Evolutionary conservation across 73 alveolate species (phyloP), one percentile per base, ranked within the genome.

Genomic region (Paramecium pentaurelia): DNA sequence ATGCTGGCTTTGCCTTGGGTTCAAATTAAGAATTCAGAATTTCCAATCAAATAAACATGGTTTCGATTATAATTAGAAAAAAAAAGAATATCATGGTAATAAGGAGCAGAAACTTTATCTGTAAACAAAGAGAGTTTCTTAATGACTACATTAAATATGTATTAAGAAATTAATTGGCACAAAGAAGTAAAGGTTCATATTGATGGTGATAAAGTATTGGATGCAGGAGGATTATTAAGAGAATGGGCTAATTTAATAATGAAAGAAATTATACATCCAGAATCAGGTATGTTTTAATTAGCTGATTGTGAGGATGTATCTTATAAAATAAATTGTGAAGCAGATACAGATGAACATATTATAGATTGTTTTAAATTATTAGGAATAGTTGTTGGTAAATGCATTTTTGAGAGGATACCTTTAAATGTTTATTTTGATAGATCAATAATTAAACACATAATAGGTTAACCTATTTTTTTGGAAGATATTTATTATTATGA

Each of bases 371-470:
- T 60, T 85, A 86, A 54, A 77, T 95, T 96, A 85, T 95, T 96
- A 4, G 99, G 99, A 12, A 93, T 71, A 42, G 93, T 96, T 14
- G 80, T 96, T 8, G 99, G 98, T 9, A 96, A 96, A 92, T 95
- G 97, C 38, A 58, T 95, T 18, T 96, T 95, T 94, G 99, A 96
- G 47, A 96, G 96, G 75, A 95, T 95, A 8, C 98, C 99, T 11
- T 86, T 96, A n/a, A 77, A 92, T 44, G 77, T 92, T 54, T 92
- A 77, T 44, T 93, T 96, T 20, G 87, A 88, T 51, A 58, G 86
- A 30, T 47, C 92, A 28, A 88, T 96, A 1, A 92, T 94, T 25
- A 96, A 95, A 64, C 92, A 92, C 10, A 51, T 96, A 1, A 12
- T 92, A n/a, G 95, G 95, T 6, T 44, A 92, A 30, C 88, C 85